Base-by-base conservation (phyloP, 495 filamentous ascomycete species). In the Neurospora tetrasperma region DNA sequence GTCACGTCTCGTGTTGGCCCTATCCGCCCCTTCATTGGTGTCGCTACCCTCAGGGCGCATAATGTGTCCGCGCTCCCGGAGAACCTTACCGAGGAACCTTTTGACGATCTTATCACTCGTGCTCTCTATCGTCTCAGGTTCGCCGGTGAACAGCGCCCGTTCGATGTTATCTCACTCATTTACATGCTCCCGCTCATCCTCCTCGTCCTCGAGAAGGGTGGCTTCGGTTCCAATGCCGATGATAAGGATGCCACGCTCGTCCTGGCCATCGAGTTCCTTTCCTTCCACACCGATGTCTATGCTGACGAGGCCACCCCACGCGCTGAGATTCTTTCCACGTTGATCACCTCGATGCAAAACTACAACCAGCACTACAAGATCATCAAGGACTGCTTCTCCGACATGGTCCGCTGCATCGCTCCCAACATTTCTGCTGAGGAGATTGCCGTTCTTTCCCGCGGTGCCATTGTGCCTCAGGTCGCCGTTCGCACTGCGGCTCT, bases 331-430 rank as follows among this genome's bases (percentile, higher is more conserved):
- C 80, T 98, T 0, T 78, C 85, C 11, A 85, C 88, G 1, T 82
- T 98, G 35, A 89, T 97, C 40, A 84, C 82, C 5, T 90, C 93
- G 3, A 97, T 98, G 93, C 93, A 96, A 76, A 87, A 85, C 75
- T 98, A 95, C 79, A 91, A 88, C 54, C 92, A 96, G 71, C 96
- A 98, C 80, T 97, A 97, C 83, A 97, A 96, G 80, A 82, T 93
- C 43, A 88, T 97, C 80, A 97, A 96, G 79, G 96, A 98, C 80
- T 96, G 93, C 74, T 85, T 99, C 68, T 84, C 89, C 39, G 93
- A 97, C 80, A 87, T 96, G 78, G 91, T 92, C 75, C 88, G 93
- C 71, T 93, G 89, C 71, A 86, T 97, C 69, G 89, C 93, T 1
- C 86, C 89, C 2, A 95, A 92, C 69, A 93, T 97, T 70, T 89